phyloP scores from a whole-genome alignment of 768 basidiomycete genomes.

The Russula lepida region DNA sequence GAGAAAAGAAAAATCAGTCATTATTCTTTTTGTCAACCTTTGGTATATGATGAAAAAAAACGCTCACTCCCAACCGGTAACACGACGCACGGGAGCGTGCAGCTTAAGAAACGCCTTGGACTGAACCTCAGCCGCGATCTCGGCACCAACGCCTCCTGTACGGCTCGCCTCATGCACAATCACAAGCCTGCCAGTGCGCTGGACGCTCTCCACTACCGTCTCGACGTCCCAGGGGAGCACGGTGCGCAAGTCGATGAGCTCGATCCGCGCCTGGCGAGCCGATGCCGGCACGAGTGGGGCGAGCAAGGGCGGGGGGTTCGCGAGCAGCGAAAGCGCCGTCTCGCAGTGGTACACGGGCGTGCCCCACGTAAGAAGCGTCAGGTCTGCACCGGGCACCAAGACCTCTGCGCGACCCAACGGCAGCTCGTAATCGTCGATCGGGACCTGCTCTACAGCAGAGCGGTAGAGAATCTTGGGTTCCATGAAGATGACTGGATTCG shows the following conservation, averaged over 20 bases:
- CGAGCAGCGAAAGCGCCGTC: conserved; percentile 67
- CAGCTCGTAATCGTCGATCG: conserved; percentile 77
- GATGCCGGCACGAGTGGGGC: conserved; percentile 56
- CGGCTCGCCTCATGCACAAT: conserved; percentile 89
- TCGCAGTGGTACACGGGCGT: conserved; percentile 89
- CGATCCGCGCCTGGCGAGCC: conserved; percentile 62
- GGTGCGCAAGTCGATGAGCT: conserved; percentile 85
- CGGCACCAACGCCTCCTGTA: conserved; percentile 81
- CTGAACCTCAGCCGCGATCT: conserved; percentile 88
- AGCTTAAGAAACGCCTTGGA: conserved; percentile 82
- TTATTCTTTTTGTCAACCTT: background rate
- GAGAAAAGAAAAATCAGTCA: conserved; percentile 8
- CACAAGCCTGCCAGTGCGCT: conserved; percentile 74
- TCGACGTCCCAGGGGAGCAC: conserved; percentile 87
- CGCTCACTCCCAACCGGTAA: conserved; percentile 93
- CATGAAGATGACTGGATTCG: conserved; percentile 92
- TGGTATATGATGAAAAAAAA: background rate
- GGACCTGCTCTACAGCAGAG: conserved; percentile 90
- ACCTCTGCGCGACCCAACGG: conserved; percentile 77
- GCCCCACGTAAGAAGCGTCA: conserved; percentile 92
- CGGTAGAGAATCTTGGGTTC: conserved; percentile 92
- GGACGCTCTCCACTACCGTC: conserved; percentile 73
- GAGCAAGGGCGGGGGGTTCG: conserved; percentile 54
- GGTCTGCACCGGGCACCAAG: conserved; percentile 63
- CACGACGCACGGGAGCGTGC: conserved; percentile 77